Percentiles rank a stretch among this genome's conserved stretches.
Evolutionary conservation across 208 protist genomes (phyloP).

Genomic region (Wallacemonas sp.): DNA sequence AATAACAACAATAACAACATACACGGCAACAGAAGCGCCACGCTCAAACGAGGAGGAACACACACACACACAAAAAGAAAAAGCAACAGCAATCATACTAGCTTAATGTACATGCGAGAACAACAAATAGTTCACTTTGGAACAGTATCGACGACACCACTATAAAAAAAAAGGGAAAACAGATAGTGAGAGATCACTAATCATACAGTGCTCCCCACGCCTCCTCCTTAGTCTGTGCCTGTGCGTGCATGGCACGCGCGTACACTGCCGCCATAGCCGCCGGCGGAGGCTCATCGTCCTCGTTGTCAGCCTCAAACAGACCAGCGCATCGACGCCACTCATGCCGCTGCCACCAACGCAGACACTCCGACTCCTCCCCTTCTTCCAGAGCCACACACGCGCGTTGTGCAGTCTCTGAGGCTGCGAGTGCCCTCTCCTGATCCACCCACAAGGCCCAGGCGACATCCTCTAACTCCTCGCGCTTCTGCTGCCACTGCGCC

Average conservation of each 20-base stretch:
- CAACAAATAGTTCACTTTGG: too few species aligned
- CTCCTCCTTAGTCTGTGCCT: background rate
- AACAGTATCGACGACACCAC: too few species aligned
- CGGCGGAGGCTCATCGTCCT: constrained; percentile 14
- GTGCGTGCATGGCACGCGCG: constrained; percentile 7
- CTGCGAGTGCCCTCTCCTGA: constrained; percentile 20
- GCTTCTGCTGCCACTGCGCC: constrained; percentile 23
- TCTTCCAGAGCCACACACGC: constrained; percentile 21
- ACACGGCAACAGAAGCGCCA: background rate
- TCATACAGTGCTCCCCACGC: constrained; percentile 17
- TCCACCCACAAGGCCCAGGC: constrained; percentile 23
- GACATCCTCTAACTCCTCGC: constrained; percentile 43
- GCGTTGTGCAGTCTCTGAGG: constrained; percentile 24
- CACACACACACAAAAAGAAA: too few species aligned
- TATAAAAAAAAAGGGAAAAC: too few species aligned
- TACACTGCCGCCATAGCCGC: constrained; percentile 4
- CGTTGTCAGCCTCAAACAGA: constrained; percentile 9
- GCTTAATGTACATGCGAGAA: constrained; percentile 1
- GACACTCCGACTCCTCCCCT: constrained; percentile 1
- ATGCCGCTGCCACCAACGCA: constrained; percentile 17
- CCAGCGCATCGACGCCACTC: background rate
- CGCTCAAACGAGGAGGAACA: too few species aligned
- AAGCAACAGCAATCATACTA: too few species aligned
- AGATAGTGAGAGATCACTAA: background rate
- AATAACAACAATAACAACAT: constrained; percentile 24